These are phyloP conservation scores for Collybiopsis confluens DNA, from an alignment of 768 basidiomycete species.

Conservation along the genomic window DNA sequence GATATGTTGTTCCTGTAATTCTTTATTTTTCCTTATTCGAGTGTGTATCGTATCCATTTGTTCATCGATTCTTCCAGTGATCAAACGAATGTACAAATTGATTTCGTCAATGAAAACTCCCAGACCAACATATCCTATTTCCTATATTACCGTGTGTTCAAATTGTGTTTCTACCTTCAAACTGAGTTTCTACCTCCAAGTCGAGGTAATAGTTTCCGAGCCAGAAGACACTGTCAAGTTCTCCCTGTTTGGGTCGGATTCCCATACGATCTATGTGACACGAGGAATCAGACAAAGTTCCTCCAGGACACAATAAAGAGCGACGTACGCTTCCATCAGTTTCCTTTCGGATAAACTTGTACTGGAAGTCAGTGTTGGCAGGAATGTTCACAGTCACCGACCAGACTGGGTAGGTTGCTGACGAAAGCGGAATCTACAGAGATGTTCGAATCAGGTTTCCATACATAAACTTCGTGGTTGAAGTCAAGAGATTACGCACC, in stretches of 20 bases:
- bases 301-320: neutral
- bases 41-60: too few relatives aligned
- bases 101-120: too few relatives aligned
- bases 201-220: conserved; percentile 34
- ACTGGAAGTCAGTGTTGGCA: conserved; percentile 45
- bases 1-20: too few relatives aligned
- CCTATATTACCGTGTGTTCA: too few relatives aligned
- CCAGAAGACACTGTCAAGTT: conserved; percentile 37
- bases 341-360: conserved; percentile 60
- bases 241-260: conserved; percentile 56
- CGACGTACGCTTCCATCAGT: conserved; percentile 42
- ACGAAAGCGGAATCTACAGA: conserved; percentile 44
- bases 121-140: too few relatives aligned
- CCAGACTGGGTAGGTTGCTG: conserved; percentile 54
- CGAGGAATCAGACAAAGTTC: neutral
- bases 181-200: conserved; percentile 50
- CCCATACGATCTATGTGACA: conserved; percentile 46
- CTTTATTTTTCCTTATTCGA: too few relatives aligned
- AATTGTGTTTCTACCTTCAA: too few relatives aligned
- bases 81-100: too few relatives aligned
- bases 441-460: neutral
- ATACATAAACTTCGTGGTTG: neutral
- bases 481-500: conserved; percentile 22
- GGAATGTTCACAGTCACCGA: conserved; percentile 46
- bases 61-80: too few relatives aligned